These are phyloP conservation scores for Candida golubevii DNA, from an alignment of 805 yeast species.

Conservation along the genomic window DNA sequence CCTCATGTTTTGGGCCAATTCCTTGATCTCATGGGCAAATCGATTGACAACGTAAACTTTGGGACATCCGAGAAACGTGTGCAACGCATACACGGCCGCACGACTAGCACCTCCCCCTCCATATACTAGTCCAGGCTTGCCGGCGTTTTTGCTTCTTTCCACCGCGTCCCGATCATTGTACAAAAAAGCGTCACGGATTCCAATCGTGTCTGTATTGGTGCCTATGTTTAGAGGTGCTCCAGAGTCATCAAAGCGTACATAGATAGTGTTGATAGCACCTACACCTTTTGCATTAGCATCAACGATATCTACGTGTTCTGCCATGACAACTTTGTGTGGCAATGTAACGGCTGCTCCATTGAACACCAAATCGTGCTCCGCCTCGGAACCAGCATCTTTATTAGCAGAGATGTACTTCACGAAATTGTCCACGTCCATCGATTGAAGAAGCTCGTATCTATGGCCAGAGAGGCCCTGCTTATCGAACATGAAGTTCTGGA, in stretches of 20 bases:
- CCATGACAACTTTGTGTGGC: constrained; percentile 29
- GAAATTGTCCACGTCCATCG: constrained; percentile 19
- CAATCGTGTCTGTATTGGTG: constrained; percentile 32
- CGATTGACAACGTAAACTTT: constrained; percentile 28
- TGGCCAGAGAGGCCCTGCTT: constrained; percentile 20
- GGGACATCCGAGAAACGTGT: constrained; percentile 23
- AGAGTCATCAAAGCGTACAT: constrained; percentile 18
- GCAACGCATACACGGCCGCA: constrained; percentile 29
- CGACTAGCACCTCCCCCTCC: constrained; percentile 37
- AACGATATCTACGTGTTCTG: constrained; percentile 22
- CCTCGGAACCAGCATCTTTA: constrained; percentile 3
- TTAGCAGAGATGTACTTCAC: constrained; percentile 14
- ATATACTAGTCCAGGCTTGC: constrained; percentile 27
- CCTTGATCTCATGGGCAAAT: constrained; percentile 23
- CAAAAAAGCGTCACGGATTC: constrained; percentile 26
- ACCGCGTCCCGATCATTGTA: constrained; percentile 13
- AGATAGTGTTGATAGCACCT: constrained; percentile 33
- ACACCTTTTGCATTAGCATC: constrained; percentile 29
- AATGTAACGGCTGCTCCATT: constrained; percentile 29
- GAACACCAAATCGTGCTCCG: constrained; percentile 11
- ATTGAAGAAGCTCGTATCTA: constrained; percentile 22
- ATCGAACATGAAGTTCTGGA: constrained; percentile 24
- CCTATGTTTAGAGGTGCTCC: constrained; percentile 20
- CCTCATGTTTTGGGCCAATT: constrained; percentile 17
- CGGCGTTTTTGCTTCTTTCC: constrained; percentile 2